A percentile compares a stretch with the other conserved stretches of the same genome.
Conservation (phyloP, 768 basidiomycete genomes). For the Russula emetica region DNA sequence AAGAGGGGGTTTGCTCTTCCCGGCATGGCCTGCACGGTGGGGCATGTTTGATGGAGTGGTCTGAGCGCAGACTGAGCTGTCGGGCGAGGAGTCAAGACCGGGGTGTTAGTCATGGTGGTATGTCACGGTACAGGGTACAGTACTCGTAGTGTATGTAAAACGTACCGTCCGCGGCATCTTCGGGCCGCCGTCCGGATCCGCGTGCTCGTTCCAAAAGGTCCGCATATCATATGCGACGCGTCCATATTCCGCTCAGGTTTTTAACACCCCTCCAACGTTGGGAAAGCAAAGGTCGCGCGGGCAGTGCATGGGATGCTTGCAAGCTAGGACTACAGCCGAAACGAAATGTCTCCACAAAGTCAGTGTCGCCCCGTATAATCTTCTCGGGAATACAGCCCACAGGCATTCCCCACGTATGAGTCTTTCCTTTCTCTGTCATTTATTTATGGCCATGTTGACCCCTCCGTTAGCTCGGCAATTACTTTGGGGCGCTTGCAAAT, state of each 20-base stretch:
- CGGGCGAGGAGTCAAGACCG: too few relatives aligned
- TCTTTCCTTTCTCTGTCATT: neutral
- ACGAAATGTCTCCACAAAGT: constrained; percentile 5
- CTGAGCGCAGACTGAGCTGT: too few relatives aligned
- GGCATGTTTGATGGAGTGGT: too few relatives aligned
- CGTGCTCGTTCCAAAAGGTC: neutral
- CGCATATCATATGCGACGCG: constrained; percentile 4
- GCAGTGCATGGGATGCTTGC: neutral
- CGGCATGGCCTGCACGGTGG: too few relatives aligned
- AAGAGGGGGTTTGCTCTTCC: too few relatives aligned
- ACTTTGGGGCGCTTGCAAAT: constrained; percentile 83
- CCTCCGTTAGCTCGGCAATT: constrained; percentile 75
- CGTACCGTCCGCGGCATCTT: too few relatives aligned
- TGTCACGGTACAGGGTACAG: too few relatives aligned
- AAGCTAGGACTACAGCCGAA: neutral
- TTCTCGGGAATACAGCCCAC: constrained; percentile 96
- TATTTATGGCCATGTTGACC: neutral
- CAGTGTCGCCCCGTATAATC: constrained; percentile 41
- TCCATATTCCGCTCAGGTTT: constrained; percentile 7
- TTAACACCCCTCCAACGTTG: neutral
- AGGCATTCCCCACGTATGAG: constrained; percentile 77
- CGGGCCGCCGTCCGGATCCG: too few relatives aligned
- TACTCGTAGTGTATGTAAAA: too few relatives aligned
- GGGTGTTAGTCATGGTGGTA: too few relatives aligned
- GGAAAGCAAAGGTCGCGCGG: too few relatives aligned